These are phyloP conservation scores for Daedaleopsis sinensis DNA, from an alignment of 768 basidiomycete genomes.

Conservation along the genomic window DNA sequence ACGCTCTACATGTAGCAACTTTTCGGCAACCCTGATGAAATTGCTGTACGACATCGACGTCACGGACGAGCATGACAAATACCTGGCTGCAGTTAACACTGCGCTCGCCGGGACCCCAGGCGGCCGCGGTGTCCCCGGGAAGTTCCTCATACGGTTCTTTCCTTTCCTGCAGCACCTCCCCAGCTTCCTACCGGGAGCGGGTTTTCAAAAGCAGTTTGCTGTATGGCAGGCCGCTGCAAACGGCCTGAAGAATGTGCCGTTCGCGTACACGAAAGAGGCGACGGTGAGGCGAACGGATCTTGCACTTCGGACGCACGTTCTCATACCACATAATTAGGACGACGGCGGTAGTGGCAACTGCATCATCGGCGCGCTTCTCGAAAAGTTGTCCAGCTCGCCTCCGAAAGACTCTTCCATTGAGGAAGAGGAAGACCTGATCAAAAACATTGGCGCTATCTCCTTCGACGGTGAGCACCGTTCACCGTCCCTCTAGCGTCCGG, in stretches of 20 bases:
- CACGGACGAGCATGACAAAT: conserved; percentile 29
- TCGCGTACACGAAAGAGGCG: not conserved
- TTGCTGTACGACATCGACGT: conserved; percentile 33
- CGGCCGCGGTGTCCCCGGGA: not conserved
- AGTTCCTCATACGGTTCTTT: conserved; percentile 1
- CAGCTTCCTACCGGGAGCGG: conserved; percentile 10
- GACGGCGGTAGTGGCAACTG: not conserved
- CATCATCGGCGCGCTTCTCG: not conserved
- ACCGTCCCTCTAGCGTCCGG: conserved; percentile 4
- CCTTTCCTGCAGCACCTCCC: conserved; percentile 10
- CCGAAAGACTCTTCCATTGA: not conserved
- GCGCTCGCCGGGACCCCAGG: not conserved
- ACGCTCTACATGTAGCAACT: not conserved
- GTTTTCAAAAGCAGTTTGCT: conserved; percentile 6
- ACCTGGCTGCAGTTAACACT: not conserved
- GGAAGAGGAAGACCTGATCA: not conserved
- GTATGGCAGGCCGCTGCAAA: not conserved
- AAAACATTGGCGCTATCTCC: not conserved
- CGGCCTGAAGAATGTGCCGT: not conserved
- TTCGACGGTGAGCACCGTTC: not conserved
- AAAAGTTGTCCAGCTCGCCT: not conserved
- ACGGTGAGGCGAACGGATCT: not conserved
- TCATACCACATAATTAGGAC: conserved; percentile 1
- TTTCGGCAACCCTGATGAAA: conserved; percentile 20
- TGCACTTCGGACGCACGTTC: not conserved